Percentiles rank a stretch among this genome's conserved stretches.
Conservation (phyloP, 108 stramenopile species). For the Skeletonema potamos region DNA sequence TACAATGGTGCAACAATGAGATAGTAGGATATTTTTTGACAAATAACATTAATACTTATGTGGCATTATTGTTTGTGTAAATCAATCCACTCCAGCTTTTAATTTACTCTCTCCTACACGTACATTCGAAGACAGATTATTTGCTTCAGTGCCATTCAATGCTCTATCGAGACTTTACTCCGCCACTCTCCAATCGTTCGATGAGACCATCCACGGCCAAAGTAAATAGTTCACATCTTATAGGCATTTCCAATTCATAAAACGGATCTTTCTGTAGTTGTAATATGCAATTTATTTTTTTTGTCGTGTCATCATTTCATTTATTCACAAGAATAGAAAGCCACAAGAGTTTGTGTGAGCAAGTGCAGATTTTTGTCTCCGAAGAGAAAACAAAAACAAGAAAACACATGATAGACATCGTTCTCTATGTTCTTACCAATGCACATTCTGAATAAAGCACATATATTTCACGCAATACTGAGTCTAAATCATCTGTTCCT, state of each 20-base stretch:
- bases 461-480: slow-evolving; percentile 76
- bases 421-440: slow-evolving; percentile 41
- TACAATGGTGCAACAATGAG: not conserved
- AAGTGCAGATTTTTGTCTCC: too few relatives aligned
- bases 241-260: slow-evolving; percentile 91
- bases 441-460: slow-evolving; percentile 83
- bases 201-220: slow-evolving; percentile 76
- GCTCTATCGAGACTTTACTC: slow-evolving; percentile 1
- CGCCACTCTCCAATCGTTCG: slow-evolving; percentile 13
- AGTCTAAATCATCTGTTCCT: slow-evolving; percentile 60
- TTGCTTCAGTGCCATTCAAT: not conserved
- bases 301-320: not conserved
- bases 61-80: not conserved
- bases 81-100: not conserved
- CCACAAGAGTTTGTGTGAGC: not conserved
- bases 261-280: slow-evolving; percentile 76
- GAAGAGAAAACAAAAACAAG: too few relatives aligned
- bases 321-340: not conserved
- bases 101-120: not conserved
- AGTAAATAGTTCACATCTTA: slow-evolving; percentile 81
- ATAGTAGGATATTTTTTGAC: not conserved
- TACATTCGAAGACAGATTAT: not conserved
- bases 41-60: not conserved
- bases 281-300: not conserved
- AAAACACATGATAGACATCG: not conserved